Evolutionary conservation across 148 eudicot species (phyloP).

Genomic region (Vaccinium macrocarpon): DNA sequence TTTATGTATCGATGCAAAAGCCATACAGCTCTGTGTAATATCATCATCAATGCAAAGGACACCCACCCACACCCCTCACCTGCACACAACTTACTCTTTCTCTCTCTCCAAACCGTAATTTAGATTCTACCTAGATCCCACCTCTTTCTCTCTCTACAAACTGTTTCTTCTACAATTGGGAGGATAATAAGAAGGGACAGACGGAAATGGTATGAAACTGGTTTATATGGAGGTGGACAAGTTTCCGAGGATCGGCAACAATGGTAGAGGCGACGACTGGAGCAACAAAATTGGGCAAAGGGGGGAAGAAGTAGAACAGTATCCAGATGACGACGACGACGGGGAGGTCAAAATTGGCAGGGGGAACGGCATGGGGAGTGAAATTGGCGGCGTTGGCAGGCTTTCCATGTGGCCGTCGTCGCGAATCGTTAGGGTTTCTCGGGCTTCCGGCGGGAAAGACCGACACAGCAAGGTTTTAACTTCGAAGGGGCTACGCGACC

Average conservation of each 20-base stretch:
- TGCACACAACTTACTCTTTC: constrained; percentile 8
- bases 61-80: constrained; percentile 24
- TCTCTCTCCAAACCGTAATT: constrained; percentile 20
- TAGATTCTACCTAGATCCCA: neutral
- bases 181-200: neutral
- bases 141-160: neutral
- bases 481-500: constrained; percentile 75
- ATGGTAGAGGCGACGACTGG: constrained; percentile 27
- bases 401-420: constrained; percentile 74
- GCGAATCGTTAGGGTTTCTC: constrained; percentile 87
- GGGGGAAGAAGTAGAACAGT: constrained; percentile 16
- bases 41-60: constrained; percentile 80
- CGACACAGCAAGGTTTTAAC: constrained; percentile 93
- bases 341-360: constrained; percentile 23
- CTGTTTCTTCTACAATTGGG: neutral
- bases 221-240: constrained; percentile 74
- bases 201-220: constrained; percentile 44
- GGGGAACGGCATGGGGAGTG: neutral
- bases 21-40: constrained; percentile 32
- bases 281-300: constrained; percentile 27
- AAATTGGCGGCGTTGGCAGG: constrained; percentile 18
- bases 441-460: constrained; percentile 90
- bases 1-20: constrained; percentile 27
- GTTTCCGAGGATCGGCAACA: constrained; percentile 55
- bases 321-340: constrained; percentile 20